Conservation (phyloP, 805 yeast genomes). For the Pichia scutulata region DNA sequence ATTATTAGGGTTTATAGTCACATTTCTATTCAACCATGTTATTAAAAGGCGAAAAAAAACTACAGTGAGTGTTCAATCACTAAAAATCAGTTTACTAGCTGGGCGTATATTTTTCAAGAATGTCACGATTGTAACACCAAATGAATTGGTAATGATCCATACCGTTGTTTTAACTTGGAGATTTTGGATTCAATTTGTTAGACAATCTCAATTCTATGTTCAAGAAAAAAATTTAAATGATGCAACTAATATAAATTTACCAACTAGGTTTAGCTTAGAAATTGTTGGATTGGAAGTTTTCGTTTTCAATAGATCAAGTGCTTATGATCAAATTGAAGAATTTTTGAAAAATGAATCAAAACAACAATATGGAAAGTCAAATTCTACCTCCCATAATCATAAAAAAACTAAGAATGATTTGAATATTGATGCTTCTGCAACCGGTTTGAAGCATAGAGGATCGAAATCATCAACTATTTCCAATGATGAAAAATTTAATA, state of each 20-base stretch:
- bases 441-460: neutral
- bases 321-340: slow-evolving; percentile 45
- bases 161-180: slow-evolving; percentile 82
- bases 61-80: slow-evolving; percentile 59
- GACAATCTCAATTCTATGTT: slow-evolving; percentile 31
- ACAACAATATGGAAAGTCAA: neutral
- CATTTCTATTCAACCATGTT: slow-evolving; percentile 41
- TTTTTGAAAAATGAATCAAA: slow-evolving; percentile 6
- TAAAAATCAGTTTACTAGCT: slow-evolving; percentile 71
- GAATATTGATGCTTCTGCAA: neutral
- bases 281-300: slow-evolving; percentile 79
- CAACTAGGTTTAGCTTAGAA: slow-evolving; percentile 48
- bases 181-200: slow-evolving; percentile 62
- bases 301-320: slow-evolving; percentile 68
- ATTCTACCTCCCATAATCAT: neutral
- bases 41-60: slow-evolving; percentile 60
- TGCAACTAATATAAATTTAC: slow-evolving; percentile 39
- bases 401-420: neutral
- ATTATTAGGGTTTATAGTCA: slow-evolving; percentile 51
- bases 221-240: slow-evolving; percentile 16
- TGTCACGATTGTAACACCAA: slow-evolving; percentile 61
- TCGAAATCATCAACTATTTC: neutral
- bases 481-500: neutral
- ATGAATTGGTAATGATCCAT: slow-evolving; percentile 62
- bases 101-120: slow-evolving; percentile 79